phyloP scores from a whole-genome alignment of 1,139 yeast species.

The Saccharomyces hybrid region DNA sequence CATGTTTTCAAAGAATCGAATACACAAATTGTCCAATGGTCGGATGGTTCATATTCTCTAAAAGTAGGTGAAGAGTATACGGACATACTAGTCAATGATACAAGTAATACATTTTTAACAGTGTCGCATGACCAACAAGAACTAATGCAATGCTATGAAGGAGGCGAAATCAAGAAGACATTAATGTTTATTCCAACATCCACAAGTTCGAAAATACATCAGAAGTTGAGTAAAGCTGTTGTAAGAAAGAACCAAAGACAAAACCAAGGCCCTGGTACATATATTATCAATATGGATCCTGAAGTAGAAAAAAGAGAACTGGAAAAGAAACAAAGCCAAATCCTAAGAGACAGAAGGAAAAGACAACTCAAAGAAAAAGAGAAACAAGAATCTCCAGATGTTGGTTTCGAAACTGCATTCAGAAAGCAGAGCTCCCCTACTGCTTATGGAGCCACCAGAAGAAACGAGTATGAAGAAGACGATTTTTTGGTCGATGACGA shows the following conservation, averaged over 20 bases:
- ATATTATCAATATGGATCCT: conserved; percentile 82
- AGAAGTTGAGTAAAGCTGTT: conserved; percentile 70
- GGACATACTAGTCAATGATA: conserved; percentile 62
- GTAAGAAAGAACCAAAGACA: conserved; percentile 50
- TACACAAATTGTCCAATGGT: conserved; percentile 88
- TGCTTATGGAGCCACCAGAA: conserved; percentile 25
- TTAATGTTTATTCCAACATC: conserved; percentile 84
- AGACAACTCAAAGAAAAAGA: conserved; percentile 51
- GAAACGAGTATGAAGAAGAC: conserved; percentile 40
- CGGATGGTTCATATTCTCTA: conserved; percentile 80
- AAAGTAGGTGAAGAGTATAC: conserved; percentile 84
- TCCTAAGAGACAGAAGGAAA: conserved; percentile 63
- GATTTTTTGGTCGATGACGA: conserved; percentile 38
- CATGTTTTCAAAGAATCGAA: conserved; percentile 77
- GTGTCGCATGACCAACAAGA: conserved; percentile 67
- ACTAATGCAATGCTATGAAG: conserved; percentile 49
- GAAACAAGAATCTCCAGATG: conserved; percentile 36
- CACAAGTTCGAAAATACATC: conserved; percentile 73
- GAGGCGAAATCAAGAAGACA: conserved; percentile 42
- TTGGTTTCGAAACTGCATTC: conserved; percentile 9
- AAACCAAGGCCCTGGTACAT: conserved; percentile 54
- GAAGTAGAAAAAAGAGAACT: conserved; percentile 73
- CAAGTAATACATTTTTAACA: conserved; percentile 66
- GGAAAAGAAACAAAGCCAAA: conserved; percentile 71
- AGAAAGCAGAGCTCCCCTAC: conserved; percentile 5